Evolutionary conservation across 768 basidiomycete genomes (phyloP), one percentile per base, ranked within the genome.

Genomic region (Phaeolepiota aurea): DNA sequence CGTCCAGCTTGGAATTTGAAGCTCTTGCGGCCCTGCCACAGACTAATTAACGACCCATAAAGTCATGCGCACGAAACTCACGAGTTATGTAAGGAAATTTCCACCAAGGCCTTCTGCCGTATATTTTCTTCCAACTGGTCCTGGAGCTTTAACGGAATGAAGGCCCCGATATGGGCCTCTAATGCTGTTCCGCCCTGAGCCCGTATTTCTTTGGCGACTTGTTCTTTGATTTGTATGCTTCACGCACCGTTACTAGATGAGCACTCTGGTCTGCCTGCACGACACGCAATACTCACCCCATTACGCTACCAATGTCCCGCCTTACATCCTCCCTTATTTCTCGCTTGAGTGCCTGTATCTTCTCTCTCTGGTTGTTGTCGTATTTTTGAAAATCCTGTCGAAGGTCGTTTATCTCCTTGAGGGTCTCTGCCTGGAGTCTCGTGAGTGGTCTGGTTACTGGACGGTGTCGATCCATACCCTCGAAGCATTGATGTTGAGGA

Each of bases 61-160:
- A 28, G n/a, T 28, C 25, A 28, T 28, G 18, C 28, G 10, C 21
- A 32, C 22, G 31, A 22, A 11, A 67, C 74, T 46, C 46, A 80
- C 79, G 77, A 76, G 55, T 80, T 81, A 11, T 37, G 47, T 16
- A 76, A 52, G 7, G 75, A 71, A 21, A 61, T 57, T 44, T 62
- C 63, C 34, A 74, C 63, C 5, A 68, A 65, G 13, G 54, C 51
- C 33, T 79, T 48, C 42, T 71, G 66, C 38, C 55, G 54, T 42
- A 64, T 64, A 40, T 59, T 71, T 44, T 75, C 68, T 12, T 56
- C 50, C 0, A 56, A 57, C 48, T 77, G 74, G 43, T 72, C 51
- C 13, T 61, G 46, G 37, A 79, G 56, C 16, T 69, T 58, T 5
- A 72, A 56, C 1, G 75, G 74, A 37, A 79, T 58, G 47, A 73